These are phyloP conservation scores for Setaria viridis DNA, from an alignment of 202 grass and related monocot genomes.

Conservation along the genomic window DNA sequence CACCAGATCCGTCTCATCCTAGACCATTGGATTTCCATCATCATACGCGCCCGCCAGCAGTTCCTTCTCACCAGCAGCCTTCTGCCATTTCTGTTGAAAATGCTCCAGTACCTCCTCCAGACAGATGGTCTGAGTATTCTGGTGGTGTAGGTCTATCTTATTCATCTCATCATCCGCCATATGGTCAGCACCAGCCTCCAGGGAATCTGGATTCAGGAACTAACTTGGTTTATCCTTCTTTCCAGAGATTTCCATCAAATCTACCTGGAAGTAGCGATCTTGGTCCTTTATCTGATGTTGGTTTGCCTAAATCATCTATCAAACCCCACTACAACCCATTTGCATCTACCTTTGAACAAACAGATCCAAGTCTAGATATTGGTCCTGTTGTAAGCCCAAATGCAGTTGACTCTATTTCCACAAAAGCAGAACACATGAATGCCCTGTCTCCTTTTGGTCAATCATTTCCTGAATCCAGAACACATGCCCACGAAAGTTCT, in stretches of 20 bases:
- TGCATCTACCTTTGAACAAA: constrained; percentile 94
- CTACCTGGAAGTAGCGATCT: constrained; percentile 56
- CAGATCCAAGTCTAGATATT: constrained; percentile 60
- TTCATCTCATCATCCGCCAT: constrained; percentile 56
- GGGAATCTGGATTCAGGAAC: constrained; percentile 62
- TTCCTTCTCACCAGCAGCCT: constrained; percentile 56
- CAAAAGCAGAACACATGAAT: constrained; percentile 47
- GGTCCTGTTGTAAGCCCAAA: constrained; percentile 48
- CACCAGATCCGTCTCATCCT: constrained; percentile 49
- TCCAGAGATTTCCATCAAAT: constrained; percentile 56
- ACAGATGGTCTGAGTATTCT: constrained; percentile 50
- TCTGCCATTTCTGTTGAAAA: constrained; percentile 47
- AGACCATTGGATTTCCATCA: constrained; percentile 49
- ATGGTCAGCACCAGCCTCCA: constrained; percentile 60
- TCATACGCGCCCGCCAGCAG: constrained; percentile 36
- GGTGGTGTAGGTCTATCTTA: constrained; percentile 55
- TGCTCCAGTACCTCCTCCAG: constrained; percentile 46
- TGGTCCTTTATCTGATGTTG: constrained; percentile 50
- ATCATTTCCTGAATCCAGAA: constrained; percentile 54
- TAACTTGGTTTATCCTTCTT: constrained; percentile 55
- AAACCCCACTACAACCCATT: constrained; percentile 92
- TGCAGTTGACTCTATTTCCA: constrained; percentile 53
- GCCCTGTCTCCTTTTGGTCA: constrained; percentile 43
- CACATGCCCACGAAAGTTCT: constrained; percentile 58
- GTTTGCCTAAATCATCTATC: constrained; percentile 72